Conservation (phyloP, 106 monocot species). For the Chionographis japonica region DNA sequence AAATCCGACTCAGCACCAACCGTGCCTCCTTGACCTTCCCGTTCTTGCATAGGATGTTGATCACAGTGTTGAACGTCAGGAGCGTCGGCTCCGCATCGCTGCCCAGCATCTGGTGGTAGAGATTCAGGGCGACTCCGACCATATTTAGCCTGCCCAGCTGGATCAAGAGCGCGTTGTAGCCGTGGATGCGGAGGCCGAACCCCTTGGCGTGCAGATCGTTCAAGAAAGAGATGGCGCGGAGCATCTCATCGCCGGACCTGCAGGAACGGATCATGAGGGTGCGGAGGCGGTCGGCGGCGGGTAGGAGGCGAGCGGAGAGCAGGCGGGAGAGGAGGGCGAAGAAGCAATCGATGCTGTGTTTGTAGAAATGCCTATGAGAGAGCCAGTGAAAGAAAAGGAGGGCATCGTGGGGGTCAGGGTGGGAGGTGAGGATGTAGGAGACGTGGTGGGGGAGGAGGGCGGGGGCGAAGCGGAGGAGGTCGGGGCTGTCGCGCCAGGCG, state of each 20-base stretch:
- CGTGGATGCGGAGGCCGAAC: constrained; percentile 24
- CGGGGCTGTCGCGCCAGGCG: constrained; percentile 32
- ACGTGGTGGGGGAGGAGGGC: constrained; percentile 30
- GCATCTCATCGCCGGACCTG: constrained; percentile 23
- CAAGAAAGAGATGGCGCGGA: constrained; percentile 28
- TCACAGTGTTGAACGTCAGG: constrained; percentile 44
- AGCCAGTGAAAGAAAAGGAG: constrained; percentile 38
- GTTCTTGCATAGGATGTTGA: constrained; percentile 67
- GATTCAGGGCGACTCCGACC: constrained; percentile 20
- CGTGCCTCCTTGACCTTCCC: constrained; percentile 47
- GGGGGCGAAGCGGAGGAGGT: constrained; percentile 24
- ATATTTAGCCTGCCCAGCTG: constrained; percentile 49
- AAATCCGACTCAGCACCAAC: constrained; percentile 35
- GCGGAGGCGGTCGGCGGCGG: constrained; percentile 32
- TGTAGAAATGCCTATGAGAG: constrained; percentile 43
- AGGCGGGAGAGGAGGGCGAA: constrained; percentile 47
- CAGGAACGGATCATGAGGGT: constrained; percentile 42
- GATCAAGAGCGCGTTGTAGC: constrained; percentile 53
- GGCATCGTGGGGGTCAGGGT: constrained; percentile 12
- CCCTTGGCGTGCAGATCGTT: constrained; percentile 12
- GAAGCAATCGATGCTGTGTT: constrained; percentile 29
- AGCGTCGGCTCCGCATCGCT: constrained; percentile 28
- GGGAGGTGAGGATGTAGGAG: constrained; percentile 26
- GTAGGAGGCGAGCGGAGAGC: constrained; percentile 12
- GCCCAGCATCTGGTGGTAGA: constrained; percentile 37